phyloP scores from a whole-genome alignment of 2,329 filamentous ascomycete species.

The Trichoderma sp. region DNA sequence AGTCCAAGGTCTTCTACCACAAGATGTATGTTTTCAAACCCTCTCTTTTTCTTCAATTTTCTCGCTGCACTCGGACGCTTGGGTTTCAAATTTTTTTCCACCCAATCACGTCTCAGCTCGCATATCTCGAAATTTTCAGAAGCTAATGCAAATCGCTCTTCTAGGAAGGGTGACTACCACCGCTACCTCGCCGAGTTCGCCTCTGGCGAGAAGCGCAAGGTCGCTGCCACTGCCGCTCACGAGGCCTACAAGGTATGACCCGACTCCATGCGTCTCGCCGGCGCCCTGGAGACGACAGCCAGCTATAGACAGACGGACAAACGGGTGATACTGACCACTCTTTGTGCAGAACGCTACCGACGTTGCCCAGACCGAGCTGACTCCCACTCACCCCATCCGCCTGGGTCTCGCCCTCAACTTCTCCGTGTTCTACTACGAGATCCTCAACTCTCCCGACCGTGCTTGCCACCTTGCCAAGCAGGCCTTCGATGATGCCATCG shows the following conservation, averaged over 20 bases:
- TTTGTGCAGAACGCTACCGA: conserved; percentile 84
- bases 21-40: conserved; percentile 76
- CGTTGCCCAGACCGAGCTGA: conserved; percentile 95
- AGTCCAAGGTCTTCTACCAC: conserved; percentile 99
- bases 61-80: background rate
- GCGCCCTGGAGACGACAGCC: background rate
- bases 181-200: conserved; percentile 94
- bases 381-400: conserved; percentile 96
- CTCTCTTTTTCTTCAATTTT: background rate
- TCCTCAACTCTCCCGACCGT: conserved; percentile 95
- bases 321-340: background rate
- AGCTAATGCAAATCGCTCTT: conserved; percentile 28
- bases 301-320: background rate
- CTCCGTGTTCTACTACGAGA: conserved; percentile 99
- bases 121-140: conserved; percentile 19
- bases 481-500: conserved; percentile 97
- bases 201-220: conserved; percentile 88
- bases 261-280: background rate
- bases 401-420: conserved; percentile 98
- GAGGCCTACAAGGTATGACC: conserved; percentile 90
- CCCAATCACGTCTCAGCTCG: conserved; percentile 16
- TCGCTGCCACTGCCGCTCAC: conserved; percentile 80
- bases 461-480: conserved; percentile 99
- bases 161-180: conserved; percentile 96
- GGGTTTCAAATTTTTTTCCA: conserved; percentile 10